phyloP scores from a whole-genome alignment of 768 basidiomycete species.

The Clitopilus passeckerianus region DNA sequence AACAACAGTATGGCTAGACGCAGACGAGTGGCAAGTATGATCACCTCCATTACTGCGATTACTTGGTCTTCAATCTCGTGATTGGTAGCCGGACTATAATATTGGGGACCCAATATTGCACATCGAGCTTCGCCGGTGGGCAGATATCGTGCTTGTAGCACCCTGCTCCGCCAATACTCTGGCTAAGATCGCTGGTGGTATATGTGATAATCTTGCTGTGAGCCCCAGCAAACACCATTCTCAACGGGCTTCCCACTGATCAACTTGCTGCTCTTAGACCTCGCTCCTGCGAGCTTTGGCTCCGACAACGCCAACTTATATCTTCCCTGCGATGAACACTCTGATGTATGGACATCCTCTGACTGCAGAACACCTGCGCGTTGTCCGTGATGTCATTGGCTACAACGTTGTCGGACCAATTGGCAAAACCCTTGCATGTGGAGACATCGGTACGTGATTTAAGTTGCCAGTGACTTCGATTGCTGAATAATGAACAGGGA shows the following conservation, averaged over 20 bases:
- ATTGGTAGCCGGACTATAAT: conserved; percentile 44
- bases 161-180: conserved; percentile 98
- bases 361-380: conserved; percentile 75
- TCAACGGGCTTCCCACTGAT: no score
- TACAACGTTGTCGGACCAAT: conserved; percentile 87
- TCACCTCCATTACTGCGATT: no score
- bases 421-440: conserved; percentile 85
- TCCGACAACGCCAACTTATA: conserved; percentile 79
- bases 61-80: background rate
- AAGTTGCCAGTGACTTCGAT: background rate
- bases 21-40: conserved; percentile 90
- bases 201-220: conserved; percentile 90
- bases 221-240: background rate
- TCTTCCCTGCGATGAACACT: conserved; percentile 99
- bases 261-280: conserved; percentile 33
- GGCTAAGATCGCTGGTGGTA: conserved; percentile 83
- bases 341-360: conserved; percentile 96
- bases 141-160: conserved; percentile 90
- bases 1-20: conserved; percentile 79
- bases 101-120: conserved; percentile 93
- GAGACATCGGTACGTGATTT: conserved; percentile 68
- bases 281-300: conserved; percentile 82
- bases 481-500: conserved; percentile 38
- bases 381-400: conserved; percentile 68
- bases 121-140: conserved; percentile 93